A percentile compares a stretch with the other conserved stretches of the same genome.
These are phyloP conservation scores for Pseudoneurospora amorphoporcata DNA, from an alignment of 495 filamentous ascomycete genomes.

Conservation along the genomic window DNA sequence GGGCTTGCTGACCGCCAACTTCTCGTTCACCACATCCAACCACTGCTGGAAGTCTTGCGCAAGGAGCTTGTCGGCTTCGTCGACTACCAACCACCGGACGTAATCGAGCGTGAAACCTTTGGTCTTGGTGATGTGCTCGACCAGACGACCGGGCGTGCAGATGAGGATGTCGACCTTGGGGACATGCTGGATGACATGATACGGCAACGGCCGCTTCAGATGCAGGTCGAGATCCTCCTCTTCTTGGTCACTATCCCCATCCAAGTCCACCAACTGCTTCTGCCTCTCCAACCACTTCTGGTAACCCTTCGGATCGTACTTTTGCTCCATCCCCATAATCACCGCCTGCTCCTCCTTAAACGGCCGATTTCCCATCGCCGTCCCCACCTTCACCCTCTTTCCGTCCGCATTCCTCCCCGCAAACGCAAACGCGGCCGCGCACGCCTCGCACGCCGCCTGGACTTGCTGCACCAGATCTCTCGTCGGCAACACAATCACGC, in stretches of 20 bases:
- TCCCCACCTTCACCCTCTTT: slow-evolving; percentile 62
- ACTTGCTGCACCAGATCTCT: slow-evolving; percentile 83
- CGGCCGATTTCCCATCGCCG: slow-evolving; percentile 66
- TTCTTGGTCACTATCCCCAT: slow-evolving; percentile 15
- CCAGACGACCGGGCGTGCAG: slow-evolving; percentile 82
- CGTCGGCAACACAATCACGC: slow-evolving; percentile 78
- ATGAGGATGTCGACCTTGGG: slow-evolving; percentile 83
- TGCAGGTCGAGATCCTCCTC: background rate
- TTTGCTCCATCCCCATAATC: slow-evolving; percentile 52
- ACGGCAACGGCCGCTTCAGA: slow-evolving; percentile 32
- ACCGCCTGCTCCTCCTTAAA: slow-evolving; percentile 63
- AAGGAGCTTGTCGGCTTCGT: slow-evolving; percentile 87
- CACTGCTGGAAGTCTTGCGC: slow-evolving; percentile 91
- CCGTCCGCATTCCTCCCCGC: slow-evolving; percentile 27
- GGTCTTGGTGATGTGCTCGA: slow-evolving; percentile 81
- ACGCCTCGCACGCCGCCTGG: slow-evolving; percentile 58
- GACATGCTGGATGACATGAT: slow-evolving; percentile 50
- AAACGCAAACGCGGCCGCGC: slow-evolving; percentile 40
- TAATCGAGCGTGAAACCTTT: slow-evolving; percentile 65
- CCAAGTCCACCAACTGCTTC: slow-evolving; percentile 5
- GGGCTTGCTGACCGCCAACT: slow-evolving; percentile 35
- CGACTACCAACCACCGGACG: slow-evolving; percentile 79
- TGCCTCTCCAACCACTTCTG: slow-evolving; percentile 14
- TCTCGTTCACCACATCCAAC: slow-evolving; percentile 61
- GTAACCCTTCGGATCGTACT: slow-evolving; percentile 28